A percentile compares a stretch with the other conserved stretches of the same genome.
phyloP scores from a whole-genome alignment of 1,284 basidiomycete species.

The Mycosarcoma maydis region DNA sequence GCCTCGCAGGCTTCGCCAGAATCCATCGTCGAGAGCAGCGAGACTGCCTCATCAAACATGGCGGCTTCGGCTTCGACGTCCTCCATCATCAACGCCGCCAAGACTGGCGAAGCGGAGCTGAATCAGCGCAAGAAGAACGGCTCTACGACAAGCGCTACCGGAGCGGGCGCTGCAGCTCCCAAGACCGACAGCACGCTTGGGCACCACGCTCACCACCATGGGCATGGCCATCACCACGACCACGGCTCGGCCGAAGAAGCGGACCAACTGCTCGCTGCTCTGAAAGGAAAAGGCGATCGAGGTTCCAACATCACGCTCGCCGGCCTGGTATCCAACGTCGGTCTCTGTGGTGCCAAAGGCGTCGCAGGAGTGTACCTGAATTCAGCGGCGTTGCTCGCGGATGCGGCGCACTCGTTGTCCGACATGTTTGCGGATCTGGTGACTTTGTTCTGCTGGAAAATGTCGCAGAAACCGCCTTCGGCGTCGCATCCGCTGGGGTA shows the following conservation, averaged over 20 bases:
- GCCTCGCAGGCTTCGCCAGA: no score
- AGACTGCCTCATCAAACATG: constrained; percentile 1
- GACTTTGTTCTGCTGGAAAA: constrained; percentile 88
- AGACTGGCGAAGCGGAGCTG: constrained; percentile 19
- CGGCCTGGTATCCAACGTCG: constrained; percentile 86
- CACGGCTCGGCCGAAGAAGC: constrained; percentile 66
- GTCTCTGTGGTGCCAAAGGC: constrained; percentile 84
- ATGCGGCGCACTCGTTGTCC: constrained; percentile 92
- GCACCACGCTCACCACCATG: constrained; percentile 24
- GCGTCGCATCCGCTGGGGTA: constrained; percentile 84
- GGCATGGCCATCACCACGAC: constrained; percentile 47
- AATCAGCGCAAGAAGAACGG: constrained; percentile 18
- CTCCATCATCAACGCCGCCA: constrained; percentile 24
- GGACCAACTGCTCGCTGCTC: constrained; percentile 61
- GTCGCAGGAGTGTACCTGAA: constrained; percentile 71
- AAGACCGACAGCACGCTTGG: constrained; percentile 15
- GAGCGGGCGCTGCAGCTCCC: neutral
- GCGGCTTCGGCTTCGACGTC: constrained; percentile 16
- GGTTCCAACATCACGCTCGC: constrained; percentile 67
- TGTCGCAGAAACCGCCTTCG: constrained; percentile 82
- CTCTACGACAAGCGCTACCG: neutral
- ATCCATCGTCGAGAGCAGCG: neutral
- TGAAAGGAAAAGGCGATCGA: constrained; percentile 58
- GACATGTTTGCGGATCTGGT: constrained; percentile 89
- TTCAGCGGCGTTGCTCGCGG: constrained; percentile 89